A percentile compares a stretch with the other conserved stretches of the same genome.
Conservation (phyloP, 2,329 filamentous ascomycete genomes). For the Colletotrichum sp. region DNA sequence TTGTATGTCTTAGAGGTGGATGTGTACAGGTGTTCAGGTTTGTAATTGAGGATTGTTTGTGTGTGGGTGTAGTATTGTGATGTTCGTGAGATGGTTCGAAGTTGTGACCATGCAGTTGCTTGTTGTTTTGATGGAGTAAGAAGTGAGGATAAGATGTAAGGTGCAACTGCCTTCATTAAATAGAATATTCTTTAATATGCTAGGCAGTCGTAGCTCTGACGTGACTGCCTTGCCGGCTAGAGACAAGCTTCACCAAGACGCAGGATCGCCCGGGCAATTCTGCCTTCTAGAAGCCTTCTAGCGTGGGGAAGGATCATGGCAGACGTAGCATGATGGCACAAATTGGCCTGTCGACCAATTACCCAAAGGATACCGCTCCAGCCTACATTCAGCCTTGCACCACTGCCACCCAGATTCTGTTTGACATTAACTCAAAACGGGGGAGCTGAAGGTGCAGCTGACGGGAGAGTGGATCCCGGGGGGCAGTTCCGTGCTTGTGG, state of each 20-base stretch:
- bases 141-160: not conserved
- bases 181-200: not conserved
- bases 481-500: not conserved
- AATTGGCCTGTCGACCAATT: not conserved
- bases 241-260: not conserved
- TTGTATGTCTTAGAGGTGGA: fast-evolving
- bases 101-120: not conserved
- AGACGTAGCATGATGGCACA: not conserved
- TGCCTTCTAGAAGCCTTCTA: constrained; percentile 12
- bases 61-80: not conserved
- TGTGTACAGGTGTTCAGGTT: not conserved
- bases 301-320: not conserved
- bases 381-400: not conserved
- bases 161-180: not conserved
- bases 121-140: not conserved
- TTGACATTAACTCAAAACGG: not conserved
- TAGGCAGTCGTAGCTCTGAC: not conserved
- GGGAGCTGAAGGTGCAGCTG: not conserved
- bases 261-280: not conserved
- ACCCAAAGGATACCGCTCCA: not conserved
- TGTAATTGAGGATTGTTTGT: not conserved
- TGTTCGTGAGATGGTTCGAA: not conserved
- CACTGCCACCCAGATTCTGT: not conserved
- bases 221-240: not conserved
- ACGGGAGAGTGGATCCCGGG: not conserved